These are phyloP conservation scores for Backusella australiensis DNA, from an alignment of 192 early-diverging fungal species.

Conservation along the genomic window DNA sequence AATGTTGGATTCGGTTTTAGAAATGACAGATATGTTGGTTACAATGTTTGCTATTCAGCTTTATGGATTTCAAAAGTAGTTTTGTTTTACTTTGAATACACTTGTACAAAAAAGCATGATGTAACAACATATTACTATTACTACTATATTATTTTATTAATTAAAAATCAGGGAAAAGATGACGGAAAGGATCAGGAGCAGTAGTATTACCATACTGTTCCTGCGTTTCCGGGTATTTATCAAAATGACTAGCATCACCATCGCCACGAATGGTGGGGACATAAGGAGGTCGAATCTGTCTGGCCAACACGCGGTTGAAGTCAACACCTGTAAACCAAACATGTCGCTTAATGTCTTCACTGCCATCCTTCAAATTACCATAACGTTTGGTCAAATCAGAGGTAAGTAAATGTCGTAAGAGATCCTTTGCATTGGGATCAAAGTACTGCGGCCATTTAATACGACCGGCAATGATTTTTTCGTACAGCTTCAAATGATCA, in stretches of 20 bases:
- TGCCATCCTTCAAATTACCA: conserved; percentile 74
- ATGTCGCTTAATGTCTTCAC: conserved; percentile 63
- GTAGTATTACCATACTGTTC: conserved; percentile 45
- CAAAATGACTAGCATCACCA: conserved; percentile 56
- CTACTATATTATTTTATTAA: not conserved
- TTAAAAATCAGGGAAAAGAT: conserved; percentile 52
- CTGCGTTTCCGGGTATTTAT: conserved; percentile 51
- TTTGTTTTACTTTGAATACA: too few relatives aligned
- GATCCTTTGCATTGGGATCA: conserved; percentile 71
- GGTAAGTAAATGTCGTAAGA: conserved; percentile 69
- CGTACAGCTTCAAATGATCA: conserved; percentile 89
- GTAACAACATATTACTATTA: not conserved
- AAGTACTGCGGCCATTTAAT: conserved; percentile 72
- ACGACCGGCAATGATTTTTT: conserved; percentile 84
- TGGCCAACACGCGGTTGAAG: conserved; percentile 53
- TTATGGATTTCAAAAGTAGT: not conserved
- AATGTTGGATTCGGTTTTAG: too few relatives aligned
- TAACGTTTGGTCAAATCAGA: conserved; percentile 75
- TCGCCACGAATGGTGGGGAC: conserved; percentile 52
- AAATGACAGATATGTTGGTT: too few relatives aligned
- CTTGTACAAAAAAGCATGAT: too few relatives aligned
- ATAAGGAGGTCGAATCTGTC: conserved; percentile 55
- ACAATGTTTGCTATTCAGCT: too few relatives aligned
- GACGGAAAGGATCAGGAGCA: conserved; percentile 32
- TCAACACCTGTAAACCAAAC: conserved; percentile 65